These are phyloP conservation scores for Plasmodium berghei DNA, from an alignment of 169 alveolate species.

Conservation along the genomic window DNA sequence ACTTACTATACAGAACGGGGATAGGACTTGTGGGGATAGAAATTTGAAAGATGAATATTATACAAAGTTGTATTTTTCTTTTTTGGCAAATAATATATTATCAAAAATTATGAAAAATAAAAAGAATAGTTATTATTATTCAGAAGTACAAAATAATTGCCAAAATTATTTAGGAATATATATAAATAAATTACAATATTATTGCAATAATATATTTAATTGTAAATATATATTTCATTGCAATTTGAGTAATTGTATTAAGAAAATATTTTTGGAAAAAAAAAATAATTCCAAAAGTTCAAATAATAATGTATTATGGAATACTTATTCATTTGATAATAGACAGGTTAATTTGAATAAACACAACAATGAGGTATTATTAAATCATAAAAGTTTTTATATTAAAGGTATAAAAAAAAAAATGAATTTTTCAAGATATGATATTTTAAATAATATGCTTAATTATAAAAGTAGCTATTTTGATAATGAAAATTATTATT, in stretches of 20 bases:
- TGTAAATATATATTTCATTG: slow-evolving; percentile 15
- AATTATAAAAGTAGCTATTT: slow-evolving; percentile 22
- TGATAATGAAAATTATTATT: slow-evolving; percentile 40
- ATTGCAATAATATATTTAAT: slow-evolving; percentile 43
- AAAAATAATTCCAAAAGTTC: background rate
- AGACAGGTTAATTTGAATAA: slow-evolving; percentile 6
- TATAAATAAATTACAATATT: slow-evolving; percentile 53
- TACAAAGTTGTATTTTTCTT: slow-evolving; percentile 8
- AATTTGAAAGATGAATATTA: slow-evolving; percentile 5
- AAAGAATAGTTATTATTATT: background rate
- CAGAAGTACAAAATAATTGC: slow-evolving; percentile 5
- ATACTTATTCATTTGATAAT: slow-evolving; percentile 3
- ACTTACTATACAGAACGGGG: background rate
- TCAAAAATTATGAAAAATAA: slow-evolving; percentile 13
- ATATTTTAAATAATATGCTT: slow-evolving; percentile 5
- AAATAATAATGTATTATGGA: slow-evolving; percentile 1
- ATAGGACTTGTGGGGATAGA: background rate
- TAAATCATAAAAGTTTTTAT: slow-evolving; percentile 7
- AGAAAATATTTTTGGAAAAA: background rate
- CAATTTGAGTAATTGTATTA: slow-evolving; percentile 37
- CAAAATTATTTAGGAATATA: slow-evolving; percentile 33
- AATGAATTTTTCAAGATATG: slow-evolving; percentile 15
- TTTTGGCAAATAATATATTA: slow-evolving; percentile 20
- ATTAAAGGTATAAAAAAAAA: slow-evolving; percentile 15
- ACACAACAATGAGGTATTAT: slow-evolving; percentile 8